A percentile compares a stretch with the other conserved stretches of the same genome.
Evolutionary conservation across 352 stramenopile species (phyloP).

Genomic region (Blastocystis sp.): DNA sequence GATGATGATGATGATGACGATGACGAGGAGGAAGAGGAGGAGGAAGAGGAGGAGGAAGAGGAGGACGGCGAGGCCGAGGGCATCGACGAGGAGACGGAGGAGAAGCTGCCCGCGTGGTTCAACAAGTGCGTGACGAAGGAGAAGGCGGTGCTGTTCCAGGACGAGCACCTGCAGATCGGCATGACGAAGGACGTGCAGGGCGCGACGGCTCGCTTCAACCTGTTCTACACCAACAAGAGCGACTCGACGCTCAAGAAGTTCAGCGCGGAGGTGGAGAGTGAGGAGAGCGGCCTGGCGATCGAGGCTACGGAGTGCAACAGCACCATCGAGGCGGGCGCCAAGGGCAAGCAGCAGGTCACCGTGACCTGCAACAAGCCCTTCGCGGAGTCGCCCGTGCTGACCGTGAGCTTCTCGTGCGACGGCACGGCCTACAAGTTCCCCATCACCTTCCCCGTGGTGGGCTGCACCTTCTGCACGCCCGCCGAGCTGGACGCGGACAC

Average conservation of each 20-base stretch:
- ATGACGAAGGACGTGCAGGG: conserved; percentile 86
- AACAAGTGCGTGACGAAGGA: conserved; percentile 83
- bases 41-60: conserved; percentile 71
- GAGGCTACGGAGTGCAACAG: conserved; percentile 42
- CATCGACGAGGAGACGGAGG: conserved; percentile 49
- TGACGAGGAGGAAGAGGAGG: conserved; percentile 68
- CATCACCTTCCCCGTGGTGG: conserved; percentile 67
- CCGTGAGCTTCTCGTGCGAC: conserved; percentile 62
- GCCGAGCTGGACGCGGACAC: conserved; percentile 60
- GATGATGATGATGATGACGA: conserved; percentile 71
- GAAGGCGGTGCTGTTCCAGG: conserved; percentile 86
- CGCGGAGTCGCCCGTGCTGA: conserved; percentile 33
- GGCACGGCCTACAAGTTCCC: conserved; percentile 57
- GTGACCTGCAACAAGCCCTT: conserved; percentile 62
- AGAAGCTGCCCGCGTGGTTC: conserved; percentile 74
- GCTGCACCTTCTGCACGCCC: conserved; percentile 49
- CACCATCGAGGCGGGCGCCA: conserved; percentile 54
- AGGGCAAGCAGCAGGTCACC: conserved; percentile 68
- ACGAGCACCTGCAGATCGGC: conserved; percentile 87
- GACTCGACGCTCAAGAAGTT: conserved; percentile 80
- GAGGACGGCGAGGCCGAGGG: conserved; percentile 69
- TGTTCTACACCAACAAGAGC: conserved; percentile 91
- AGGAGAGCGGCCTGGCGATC: conserved; percentile 52
- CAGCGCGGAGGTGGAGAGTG: conserved; percentile 52
- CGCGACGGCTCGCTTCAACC: conserved; percentile 85